Evolutionary conservation across 2,329 filamentous ascomycete species (phyloP).

Genomic region (Reticulascus tulasneorum): DNA sequence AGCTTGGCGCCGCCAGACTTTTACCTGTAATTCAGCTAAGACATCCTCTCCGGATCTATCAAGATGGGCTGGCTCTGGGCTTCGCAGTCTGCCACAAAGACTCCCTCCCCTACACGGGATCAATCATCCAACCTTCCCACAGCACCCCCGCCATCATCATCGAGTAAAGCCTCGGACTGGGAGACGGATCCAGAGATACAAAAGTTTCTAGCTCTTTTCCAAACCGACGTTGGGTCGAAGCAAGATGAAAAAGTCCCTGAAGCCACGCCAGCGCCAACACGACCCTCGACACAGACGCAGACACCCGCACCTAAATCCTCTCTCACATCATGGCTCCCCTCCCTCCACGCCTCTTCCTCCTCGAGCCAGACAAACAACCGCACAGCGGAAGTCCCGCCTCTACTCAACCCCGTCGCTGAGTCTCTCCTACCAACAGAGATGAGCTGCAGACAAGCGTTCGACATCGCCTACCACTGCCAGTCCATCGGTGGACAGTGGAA

Average conservation of each 20-base stretch:
- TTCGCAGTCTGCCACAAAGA: conserved; percentile 30
- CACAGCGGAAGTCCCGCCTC: conserved; percentile 19
- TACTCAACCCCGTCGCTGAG: conserved; percentile 51
- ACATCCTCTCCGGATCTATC: too few relatives aligned
- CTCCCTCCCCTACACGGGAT: conserved; percentile 18
- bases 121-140: conserved; percentile 18
- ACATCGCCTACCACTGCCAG: conserved; percentile 91
- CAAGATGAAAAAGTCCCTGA: conserved; percentile 14
- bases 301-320: conserved; percentile 25
- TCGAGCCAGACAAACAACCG: conserved; percentile 14
- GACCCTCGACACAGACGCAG: conserved; percentile 13
- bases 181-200: conserved; percentile 47
- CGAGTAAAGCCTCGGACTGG: conserved; percentile 10
- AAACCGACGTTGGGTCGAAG: conserved; percentile 26
- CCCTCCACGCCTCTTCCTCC: conserved; percentile 24
- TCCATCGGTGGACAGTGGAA: conserved; percentile 88
- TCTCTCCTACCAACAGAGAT: conserved; percentile 75
- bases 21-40: too few relatives aligned
- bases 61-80: conserved; percentile 63
- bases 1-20: too few relatives aligned
- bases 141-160: conserved; percentile 13
- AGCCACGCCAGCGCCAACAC: conserved; percentile 14
- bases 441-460: conserved; percentile 87
- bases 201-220: conserved; percentile 48
- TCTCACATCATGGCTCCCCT: conserved; percentile 25